Conservation (phyloP, 495 filamentous ascomycete species). For the Melanomma pulvis-pyrius region DNA sequence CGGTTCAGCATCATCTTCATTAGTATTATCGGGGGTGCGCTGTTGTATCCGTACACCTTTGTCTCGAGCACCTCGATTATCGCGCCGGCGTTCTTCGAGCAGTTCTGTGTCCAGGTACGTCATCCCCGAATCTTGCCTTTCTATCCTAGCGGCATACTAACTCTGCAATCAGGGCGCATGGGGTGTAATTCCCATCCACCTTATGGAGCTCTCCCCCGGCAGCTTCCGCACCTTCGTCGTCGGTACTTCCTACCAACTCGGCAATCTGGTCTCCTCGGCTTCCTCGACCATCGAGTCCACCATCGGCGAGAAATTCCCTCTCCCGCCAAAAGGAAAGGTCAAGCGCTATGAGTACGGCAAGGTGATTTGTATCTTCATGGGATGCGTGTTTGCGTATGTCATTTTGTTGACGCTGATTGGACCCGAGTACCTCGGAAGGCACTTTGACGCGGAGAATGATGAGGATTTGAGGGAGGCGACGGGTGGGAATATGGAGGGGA, state of each 20-base stretch:
- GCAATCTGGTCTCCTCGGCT: slow-evolving; percentile 79
- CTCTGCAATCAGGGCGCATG: slow-evolving; percentile 23
- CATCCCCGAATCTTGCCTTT: background rate
- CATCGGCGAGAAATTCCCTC: slow-evolving; percentile 77
- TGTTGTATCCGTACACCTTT: slow-evolving; percentile 83
- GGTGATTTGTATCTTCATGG: slow-evolving; percentile 94
- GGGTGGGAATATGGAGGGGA: background rate
- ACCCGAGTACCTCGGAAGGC: slow-evolving; percentile 69
- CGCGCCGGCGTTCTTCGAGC: slow-evolving; percentile 87
- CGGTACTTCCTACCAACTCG: slow-evolving; percentile 81
- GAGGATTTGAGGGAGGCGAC: slow-evolving; percentile 61
- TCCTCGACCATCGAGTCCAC: slow-evolving; percentile 82
- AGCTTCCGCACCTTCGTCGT: slow-evolving; percentile 83
- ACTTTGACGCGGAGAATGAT: slow-evolving; percentile 69
- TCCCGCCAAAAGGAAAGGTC: slow-evolving; percentile 55
- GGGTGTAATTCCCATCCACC: slow-evolving; percentile 60
- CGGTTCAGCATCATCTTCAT: slow-evolving; percentile 80
- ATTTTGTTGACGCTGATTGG: slow-evolving; percentile 76
- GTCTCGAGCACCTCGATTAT: slow-evolving; percentile 63
- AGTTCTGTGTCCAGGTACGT: slow-evolving; percentile 75
- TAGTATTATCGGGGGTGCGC: slow-evolving; percentile 72
- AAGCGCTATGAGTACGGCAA: slow-evolving; percentile 79
- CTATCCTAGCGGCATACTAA: no score
- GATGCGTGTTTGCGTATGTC: slow-evolving; percentile 81
- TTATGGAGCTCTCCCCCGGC: slow-evolving; percentile 85